phyloP scores from a whole-genome alignment of 2,329 filamentous ascomycete species.

The Penicillium sp. region DNA sequence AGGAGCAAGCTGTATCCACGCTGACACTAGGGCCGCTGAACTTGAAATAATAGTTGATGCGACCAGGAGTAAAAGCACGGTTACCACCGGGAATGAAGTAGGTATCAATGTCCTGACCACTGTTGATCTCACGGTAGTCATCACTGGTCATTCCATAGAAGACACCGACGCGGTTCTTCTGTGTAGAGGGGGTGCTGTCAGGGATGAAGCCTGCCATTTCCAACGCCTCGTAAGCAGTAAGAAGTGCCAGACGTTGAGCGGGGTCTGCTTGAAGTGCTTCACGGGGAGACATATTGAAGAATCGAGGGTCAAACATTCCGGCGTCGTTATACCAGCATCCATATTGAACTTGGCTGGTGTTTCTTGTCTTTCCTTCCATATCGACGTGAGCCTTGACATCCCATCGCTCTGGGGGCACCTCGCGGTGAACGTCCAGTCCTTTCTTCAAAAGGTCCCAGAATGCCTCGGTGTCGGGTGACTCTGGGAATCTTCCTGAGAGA shows the following conservation, averaged over 20 bases:
- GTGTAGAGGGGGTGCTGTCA: slow-evolving; percentile 67
- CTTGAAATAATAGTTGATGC: slow-evolving; percentile 66
- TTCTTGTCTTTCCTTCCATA: slow-evolving; percentile 68
- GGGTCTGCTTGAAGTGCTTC: slow-evolving; percentile 80
- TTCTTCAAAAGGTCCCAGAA: slow-evolving; percentile 75
- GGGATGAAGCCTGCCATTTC: slow-evolving; percentile 78
- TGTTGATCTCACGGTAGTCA: slow-evolving; percentile 75
- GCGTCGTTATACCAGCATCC: slow-evolving; percentile 76
- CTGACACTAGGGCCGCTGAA: slow-evolving; percentile 71
- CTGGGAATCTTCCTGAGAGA: slow-evolving; percentile 75
- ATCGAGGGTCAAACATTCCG: slow-evolving; percentile 75
- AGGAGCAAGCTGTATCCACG: slow-evolving; percentile 77
- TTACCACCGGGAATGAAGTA: slow-evolving; percentile 66
- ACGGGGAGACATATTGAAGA: slow-evolving; percentile 84
- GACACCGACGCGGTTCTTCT: slow-evolving; percentile 64
- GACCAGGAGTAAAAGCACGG: slow-evolving; percentile 45
- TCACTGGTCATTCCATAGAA: slow-evolving; percentile 76
- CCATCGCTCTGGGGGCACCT: slow-evolving; percentile 67
- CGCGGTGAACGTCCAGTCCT: slow-evolving; percentile 68
- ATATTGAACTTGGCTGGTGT: slow-evolving; percentile 74
- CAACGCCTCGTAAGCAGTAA: slow-evolving; percentile 76
- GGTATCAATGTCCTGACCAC: slow-evolving; percentile 68
- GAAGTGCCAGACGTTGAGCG: slow-evolving; percentile 73
- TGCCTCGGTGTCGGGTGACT: slow-evolving; percentile 67
- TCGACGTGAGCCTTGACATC: slow-evolving; percentile 70